Conservation (phyloP, 2,329 filamentous ascomycete species). For the Fusarium coicis region DNA sequence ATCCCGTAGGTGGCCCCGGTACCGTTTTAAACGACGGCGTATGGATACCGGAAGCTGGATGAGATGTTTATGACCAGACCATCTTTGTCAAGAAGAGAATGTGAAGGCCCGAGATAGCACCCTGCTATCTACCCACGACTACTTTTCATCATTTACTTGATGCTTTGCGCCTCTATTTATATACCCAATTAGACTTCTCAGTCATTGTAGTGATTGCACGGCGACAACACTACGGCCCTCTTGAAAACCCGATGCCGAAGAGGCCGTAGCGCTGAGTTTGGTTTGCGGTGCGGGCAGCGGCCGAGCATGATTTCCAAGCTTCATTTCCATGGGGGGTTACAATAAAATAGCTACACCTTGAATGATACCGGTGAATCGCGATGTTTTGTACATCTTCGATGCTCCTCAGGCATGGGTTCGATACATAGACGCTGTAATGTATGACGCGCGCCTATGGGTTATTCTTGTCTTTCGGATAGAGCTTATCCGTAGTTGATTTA, state of each 20-base stretch:
- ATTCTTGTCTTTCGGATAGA: background rate
- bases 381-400: background rate
- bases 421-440: background rate
- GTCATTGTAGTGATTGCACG: background rate
- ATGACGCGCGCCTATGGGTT: background rate
- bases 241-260: conserved; percentile 30
- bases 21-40: conserved; percentile 20
- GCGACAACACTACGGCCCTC: conserved; percentile 9
- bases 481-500: background rate
- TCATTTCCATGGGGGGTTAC: background rate
- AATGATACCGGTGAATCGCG: too few relatives aligned
- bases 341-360: background rate
- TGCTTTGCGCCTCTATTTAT: background rate
- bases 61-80: background rate
- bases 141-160: background rate
- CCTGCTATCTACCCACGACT: background rate
- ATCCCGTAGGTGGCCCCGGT: conserved; percentile 8
- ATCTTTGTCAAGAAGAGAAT: conserved; percentile 1
- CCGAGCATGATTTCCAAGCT: conserved; percentile 6
- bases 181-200: background rate
- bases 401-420: background rate
- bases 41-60: background rate
- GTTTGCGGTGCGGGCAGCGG: conserved; percentile 19
- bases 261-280: conserved; percentile 21
- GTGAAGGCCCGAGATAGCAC: background rate